These are phyloP conservation scores for Smallanthus sonchifolius DNA, from an alignment of 129 eudicot genomes.

Conservation along the genomic window DNA sequence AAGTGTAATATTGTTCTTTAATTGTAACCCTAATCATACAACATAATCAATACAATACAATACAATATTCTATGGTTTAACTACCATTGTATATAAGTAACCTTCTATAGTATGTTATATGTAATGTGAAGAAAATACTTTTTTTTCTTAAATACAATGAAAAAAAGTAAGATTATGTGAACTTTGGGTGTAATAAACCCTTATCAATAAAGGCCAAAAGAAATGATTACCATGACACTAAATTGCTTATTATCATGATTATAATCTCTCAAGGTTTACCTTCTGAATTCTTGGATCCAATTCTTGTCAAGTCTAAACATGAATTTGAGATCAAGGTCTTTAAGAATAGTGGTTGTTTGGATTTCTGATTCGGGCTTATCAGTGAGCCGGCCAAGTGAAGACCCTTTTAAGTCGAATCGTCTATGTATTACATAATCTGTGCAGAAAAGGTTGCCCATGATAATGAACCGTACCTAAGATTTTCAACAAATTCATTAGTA, in stretches of 20 bases:
- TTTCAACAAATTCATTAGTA: constrained; percentile 11
- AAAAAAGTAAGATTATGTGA: not conserved
- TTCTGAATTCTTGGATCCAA: constrained; percentile 82
- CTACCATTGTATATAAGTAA: too few relatives aligned
- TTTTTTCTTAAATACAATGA: too few relatives aligned
- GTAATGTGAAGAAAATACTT: too few relatives aligned
- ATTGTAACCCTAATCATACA: too few relatives aligned
- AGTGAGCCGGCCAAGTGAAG: constrained; percentile 87
- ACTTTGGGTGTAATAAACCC: not conserved
- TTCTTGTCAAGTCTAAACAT: constrained; percentile 72
- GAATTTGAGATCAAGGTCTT: constrained; percentile 95
- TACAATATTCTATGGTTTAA: too few relatives aligned
- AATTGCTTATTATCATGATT: not conserved
- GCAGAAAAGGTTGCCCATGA: constrained; percentile 95
- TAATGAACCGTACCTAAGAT: constrained; percentile 82
- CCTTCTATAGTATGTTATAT: too few relatives aligned
- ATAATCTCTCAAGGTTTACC: constrained; percentile 27
- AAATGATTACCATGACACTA: not conserved
- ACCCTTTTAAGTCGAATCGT: constrained; percentile 93
- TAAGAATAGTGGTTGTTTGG: constrained; percentile 78
- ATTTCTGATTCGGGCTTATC: constrained; percentile 94
- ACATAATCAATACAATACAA: too few relatives aligned
- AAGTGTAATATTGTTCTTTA: too few relatives aligned
- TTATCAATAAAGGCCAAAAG: not conserved
- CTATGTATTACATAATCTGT: constrained; percentile 63